phyloP scores from a whole-genome alignment of 202 grass and related monocot species.

The Dendrocalamus latiflorus region DNA sequence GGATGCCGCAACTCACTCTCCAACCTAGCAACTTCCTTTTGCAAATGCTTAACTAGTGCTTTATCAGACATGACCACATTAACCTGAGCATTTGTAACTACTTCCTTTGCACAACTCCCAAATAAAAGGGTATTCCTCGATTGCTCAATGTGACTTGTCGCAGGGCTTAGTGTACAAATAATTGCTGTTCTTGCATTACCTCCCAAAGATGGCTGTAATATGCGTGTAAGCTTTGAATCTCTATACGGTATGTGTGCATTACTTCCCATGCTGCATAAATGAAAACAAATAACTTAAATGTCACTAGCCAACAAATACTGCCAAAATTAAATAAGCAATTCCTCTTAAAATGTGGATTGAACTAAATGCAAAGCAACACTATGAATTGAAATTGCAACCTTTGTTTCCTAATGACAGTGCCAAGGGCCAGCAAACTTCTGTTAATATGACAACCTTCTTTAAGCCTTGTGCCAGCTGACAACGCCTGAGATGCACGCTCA shows the following conservation, averaged over 20 bases:
- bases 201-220: too few species aligned
- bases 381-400: constrained; percentile 47
- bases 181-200: too few species aligned
- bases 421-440: constrained; percentile 83
- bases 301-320: background rate
- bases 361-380: constrained; percentile 2
- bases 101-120: constrained; percentile 74
- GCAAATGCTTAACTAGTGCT: too few species aligned
- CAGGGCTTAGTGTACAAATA: too few species aligned
- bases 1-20: constrained; percentile 76
- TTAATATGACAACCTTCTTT: constrained; percentile 99
- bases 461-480: constrained; percentile 75
- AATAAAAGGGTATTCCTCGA: too few species aligned
- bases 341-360: constrained; percentile 13
- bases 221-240: constrained; percentile 88
- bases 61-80: too few species aligned
- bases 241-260: constrained; percentile 81
- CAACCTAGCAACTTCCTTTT: too few species aligned
- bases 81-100: too few species aligned
- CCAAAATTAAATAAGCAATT: constrained; percentile 11
- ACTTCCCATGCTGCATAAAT: constrained; percentile 53
- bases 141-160: too few species aligned
- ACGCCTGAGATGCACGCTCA: constrained; percentile 83
- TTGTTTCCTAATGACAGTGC: constrained; percentile 91
- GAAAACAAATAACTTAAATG: constrained; percentile 11